phyloP scores from a whole-genome alignment of 805 yeast species.

The Yarrowia bubula region DNA sequence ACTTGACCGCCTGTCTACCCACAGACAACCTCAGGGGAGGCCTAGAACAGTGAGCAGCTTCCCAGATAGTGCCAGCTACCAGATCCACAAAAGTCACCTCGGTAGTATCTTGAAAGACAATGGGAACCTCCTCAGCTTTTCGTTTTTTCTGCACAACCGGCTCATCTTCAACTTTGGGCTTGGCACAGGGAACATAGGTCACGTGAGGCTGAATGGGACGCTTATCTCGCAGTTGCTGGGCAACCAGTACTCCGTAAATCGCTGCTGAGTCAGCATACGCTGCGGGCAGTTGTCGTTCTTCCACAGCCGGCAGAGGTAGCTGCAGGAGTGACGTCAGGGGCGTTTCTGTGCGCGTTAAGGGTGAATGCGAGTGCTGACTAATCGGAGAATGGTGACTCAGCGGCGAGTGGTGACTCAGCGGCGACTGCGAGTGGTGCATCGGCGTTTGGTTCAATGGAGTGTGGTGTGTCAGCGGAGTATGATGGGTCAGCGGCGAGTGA shows the following conservation, averaged over 20 bases:
- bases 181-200: not conserved
- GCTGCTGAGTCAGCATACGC: constrained; percentile 19
- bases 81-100: constrained; percentile 30
- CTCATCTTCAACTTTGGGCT: constrained; percentile 1
- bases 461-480: not conserved
- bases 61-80: constrained; percentile 36
- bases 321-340: not conserved
- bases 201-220: not conserved
- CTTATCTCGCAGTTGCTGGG: constrained; percentile 10
- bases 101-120: not conserved
- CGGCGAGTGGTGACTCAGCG: not conserved
- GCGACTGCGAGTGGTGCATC: not conserved
- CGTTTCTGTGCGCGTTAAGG: not conserved
- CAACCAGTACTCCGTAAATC: not conserved
- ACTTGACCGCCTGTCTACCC: constrained; percentile 35
- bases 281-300: not conserved
- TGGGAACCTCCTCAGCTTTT: not conserved
- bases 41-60: constrained; percentile 34
- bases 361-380: not conserved
- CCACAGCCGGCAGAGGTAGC: not conserved
- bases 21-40: constrained; percentile 37
- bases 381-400: not conserved
- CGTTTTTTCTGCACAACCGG: not conserved
- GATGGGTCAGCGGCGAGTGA: not conserved
- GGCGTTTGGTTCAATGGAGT: not conserved